Evolutionary conservation across 2,329 filamentous ascomycete species (phyloP).

Genomic region (Trichoderma lentiforme): DNA sequence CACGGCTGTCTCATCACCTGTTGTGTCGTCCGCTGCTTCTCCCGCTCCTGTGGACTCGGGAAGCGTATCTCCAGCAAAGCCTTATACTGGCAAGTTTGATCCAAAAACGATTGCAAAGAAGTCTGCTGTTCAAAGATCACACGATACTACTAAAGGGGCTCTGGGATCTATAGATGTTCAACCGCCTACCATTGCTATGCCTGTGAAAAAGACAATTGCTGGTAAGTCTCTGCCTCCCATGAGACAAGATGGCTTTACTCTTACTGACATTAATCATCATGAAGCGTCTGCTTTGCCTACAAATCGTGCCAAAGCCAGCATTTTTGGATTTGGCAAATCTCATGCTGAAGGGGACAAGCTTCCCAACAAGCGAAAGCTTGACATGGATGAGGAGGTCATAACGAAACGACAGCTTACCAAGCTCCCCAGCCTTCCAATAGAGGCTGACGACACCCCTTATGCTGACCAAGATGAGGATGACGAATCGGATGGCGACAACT

Average conservation of each 20-base stretch:
- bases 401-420: slow-evolving; percentile 86
- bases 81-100: slow-evolving; percentile 78
- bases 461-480: slow-evolving; percentile 64
- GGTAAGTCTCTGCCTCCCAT: slow-evolving; percentile 33
- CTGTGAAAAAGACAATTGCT: slow-evolving; percentile 33
- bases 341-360: slow-evolving; percentile 63
- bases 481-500: slow-evolving; percentile 71
- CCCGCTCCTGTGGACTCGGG: slow-evolving; percentile 43
- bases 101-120: slow-evolving; percentile 84
- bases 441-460: slow-evolving; percentile 59
- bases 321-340: slow-evolving; percentile 77
- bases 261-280: slow-evolving; percentile 25
- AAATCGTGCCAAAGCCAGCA: slow-evolving; percentile 70
- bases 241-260: neutral
- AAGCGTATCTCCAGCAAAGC: slow-evolving; percentile 49
- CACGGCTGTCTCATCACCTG: slow-evolving; percentile 47
- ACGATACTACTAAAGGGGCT: slow-evolving; percentile 47
- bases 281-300: slow-evolving; percentile 58
- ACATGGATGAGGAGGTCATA: slow-evolving; percentile 85
- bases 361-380: slow-evolving; percentile 68
- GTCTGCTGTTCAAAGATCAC: slow-evolving; percentile 58
- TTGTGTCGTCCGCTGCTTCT: slow-evolving; percentile 49
- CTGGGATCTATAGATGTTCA: slow-evolving; percentile 47
- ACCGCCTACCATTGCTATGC: slow-evolving; percentile 32
- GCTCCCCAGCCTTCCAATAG: slow-evolving; percentile 72